phyloP scores from a whole-genome alignment of 2,329 filamentous ascomycete species.

The Xylaria hypoxylon region DNA sequence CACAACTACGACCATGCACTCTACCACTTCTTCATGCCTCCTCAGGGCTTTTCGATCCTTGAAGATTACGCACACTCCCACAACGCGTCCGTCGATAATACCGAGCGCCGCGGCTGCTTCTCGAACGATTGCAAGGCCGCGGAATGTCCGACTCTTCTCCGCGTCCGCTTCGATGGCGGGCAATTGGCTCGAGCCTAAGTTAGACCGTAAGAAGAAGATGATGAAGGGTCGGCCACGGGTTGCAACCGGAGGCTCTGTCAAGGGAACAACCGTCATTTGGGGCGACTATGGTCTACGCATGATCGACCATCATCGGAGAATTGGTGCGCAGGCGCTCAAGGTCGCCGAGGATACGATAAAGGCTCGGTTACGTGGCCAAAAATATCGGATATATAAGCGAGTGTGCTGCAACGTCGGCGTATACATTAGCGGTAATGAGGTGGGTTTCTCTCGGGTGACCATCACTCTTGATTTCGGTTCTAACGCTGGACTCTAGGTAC shows the following conservation, averaged over 20 bases:
- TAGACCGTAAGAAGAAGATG: slow-evolving; percentile 83
- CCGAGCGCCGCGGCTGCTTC: slow-evolving; percentile 48
- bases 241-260: slow-evolving; percentile 87
- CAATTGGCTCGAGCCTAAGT: slow-evolving; percentile 85
- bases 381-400: slow-evolving; percentile 91
- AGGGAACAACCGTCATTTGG: slow-evolving; percentile 96
- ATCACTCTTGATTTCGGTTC: slow-evolving; percentile 9
- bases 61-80: slow-evolving; percentile 57
- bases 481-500: slow-evolving; percentile 64
- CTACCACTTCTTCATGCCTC: slow-evolving; percentile 58
- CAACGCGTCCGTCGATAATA: slow-evolving; percentile 54
- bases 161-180: slow-evolving; percentile 70
- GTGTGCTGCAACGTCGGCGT: slow-evolving; percentile 94
- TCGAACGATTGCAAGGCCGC: slow-evolving; percentile 51
- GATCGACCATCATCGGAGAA: slow-evolving; percentile 90
- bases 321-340: slow-evolving; percentile 87
- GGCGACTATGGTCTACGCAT: slow-evolving; percentile 96
- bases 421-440: slow-evolving; percentile 94
- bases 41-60: slow-evolving; percentile 64
- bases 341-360: slow-evolving; percentile 95
- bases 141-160: slow-evolving; percentile 75
- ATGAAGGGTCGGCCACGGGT: slow-evolving; percentile 92
- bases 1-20: slow-evolving; percentile 59
- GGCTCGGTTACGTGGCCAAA: slow-evolving; percentile 85
- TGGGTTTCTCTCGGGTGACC: slow-evolving; percentile 52